Base-by-base conservation (phyloP, 2,329 filamentous ascomycete genomes). In the Penicillium verrucosum region DNA sequence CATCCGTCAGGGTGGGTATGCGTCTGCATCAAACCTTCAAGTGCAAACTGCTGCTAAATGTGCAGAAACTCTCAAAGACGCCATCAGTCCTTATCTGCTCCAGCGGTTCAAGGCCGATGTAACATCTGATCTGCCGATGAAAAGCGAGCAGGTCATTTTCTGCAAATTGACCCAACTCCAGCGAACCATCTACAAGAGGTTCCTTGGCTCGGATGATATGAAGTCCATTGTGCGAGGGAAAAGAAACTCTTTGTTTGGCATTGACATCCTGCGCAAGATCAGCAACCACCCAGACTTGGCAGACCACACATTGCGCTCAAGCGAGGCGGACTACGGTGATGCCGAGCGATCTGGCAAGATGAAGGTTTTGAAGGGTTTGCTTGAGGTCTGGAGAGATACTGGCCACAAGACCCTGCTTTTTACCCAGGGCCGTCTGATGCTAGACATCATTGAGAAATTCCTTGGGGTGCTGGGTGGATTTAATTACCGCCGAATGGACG, bases 251-350 rank as follows among this genome's bases (percentile, higher is more conserved):
- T 79, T 99, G 0, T 96, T 88, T 65, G 94, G 93, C 8, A 91
- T 99, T 60, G 92, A 97, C 65, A 89, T 92, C 27, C 79, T 99
- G 38, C 87, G 94, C 50, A 99, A 99, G 74, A 93, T 99, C 53
- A 97, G 93, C 78, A 99, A 99, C 61, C 95, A 99, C 67, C 94
- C 95, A 0, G 94, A 99, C 75, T 80, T 99, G 1, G 78, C 89
- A 2, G 86, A 94, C 65, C 89, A 86, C 65, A 84, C 82, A 65
- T 76, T 78, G 1, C 64, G 83, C 21, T 81, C 81, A 0, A 76
- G 78, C 53, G 87, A 88, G 64, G 69, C 81, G 1, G 85, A 82
- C 11, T 97, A 92, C 78, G 94, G 94, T 4, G 85, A 82, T 60
- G 82, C 86, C 0, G 82, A 82, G 46, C 89, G 92, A 66, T 97